Percentiles rank a stretch among this genome's conserved stretches.
phyloP scores from a whole-genome alignment of 495 filamentous ascomycete genomes.

The Trypethelium eluteriae region DNA sequence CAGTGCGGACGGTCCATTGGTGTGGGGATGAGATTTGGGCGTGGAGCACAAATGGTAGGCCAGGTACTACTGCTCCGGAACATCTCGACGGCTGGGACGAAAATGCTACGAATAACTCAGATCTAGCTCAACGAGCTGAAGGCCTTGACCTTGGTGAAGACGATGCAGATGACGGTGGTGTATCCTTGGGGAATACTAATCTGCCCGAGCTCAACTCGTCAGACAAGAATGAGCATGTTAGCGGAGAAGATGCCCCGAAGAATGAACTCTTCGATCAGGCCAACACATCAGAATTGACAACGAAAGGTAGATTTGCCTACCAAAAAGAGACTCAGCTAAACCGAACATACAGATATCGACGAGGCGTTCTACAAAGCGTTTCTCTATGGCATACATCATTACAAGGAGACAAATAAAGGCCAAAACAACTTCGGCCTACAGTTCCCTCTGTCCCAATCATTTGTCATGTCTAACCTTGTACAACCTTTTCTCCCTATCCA shows the following conservation, averaged over 20 bases:
- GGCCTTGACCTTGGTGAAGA: slow-evolving; percentile 31
- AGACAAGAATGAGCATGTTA: slow-evolving; percentile 21
- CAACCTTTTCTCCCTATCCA: slow-evolving; percentile 60
- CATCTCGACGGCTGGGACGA: slow-evolving; percentile 35
- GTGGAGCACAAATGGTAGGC: slow-evolving; percentile 50
- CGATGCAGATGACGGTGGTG: slow-evolving; percentile 40
- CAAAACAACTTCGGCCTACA: slow-evolving; percentile 47
- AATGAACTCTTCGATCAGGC: background rate
- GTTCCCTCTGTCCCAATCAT: slow-evolving; percentile 58
- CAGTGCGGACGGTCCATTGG: slow-evolving; percentile 63
- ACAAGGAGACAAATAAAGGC: slow-evolving; percentile 46
- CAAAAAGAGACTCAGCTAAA: background rate
- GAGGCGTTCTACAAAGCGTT: slow-evolving; percentile 61
- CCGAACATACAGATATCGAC: slow-evolving; percentile 52
- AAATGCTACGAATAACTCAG: slow-evolving; percentile 21
- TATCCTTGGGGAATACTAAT: slow-evolving; percentile 32
- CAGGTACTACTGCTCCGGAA: slow-evolving; percentile 37
- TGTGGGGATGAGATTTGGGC: slow-evolving; percentile 66
- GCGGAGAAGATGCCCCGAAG: slow-evolving; percentile 4
- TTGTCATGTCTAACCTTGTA: slow-evolving; percentile 57
- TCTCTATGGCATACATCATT: slow-evolving; percentile 53
- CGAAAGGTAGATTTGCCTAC: slow-evolving; percentile 41
- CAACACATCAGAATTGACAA: slow-evolving; percentile 42
- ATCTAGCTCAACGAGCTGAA: slow-evolving; percentile 23
- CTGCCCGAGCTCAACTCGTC: background rate